phyloP scores from a whole-genome alignment of 169 alveolate genomes.

The Plasmodium vivax region DNA sequence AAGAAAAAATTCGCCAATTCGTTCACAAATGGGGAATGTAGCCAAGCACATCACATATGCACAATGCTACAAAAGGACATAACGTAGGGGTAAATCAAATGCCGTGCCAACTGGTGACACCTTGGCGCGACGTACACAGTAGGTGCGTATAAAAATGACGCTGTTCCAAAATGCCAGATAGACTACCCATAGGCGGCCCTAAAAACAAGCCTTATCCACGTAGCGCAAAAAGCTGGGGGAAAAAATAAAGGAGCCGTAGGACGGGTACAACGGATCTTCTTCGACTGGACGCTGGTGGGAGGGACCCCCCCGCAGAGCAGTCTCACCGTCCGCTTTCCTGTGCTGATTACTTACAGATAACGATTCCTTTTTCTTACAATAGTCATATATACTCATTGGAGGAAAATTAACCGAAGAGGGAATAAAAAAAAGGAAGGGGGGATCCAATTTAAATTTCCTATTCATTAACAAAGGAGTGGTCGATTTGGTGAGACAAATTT shows the following conservation, averaged over 20 bases:
- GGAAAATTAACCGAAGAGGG: slow-evolving; percentile 86
- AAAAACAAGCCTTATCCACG: slow-evolving; percentile 69
- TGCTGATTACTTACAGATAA: background rate
- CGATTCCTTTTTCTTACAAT: slow-evolving; percentile 12
- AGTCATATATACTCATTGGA: slow-evolving; percentile 63
- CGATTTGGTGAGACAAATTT: slow-evolving; percentile 84
- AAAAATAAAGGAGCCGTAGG: slow-evolving; percentile 68
- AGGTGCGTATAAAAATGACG: background rate
- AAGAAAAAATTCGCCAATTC: background rate
- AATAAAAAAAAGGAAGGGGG: slow-evolving; percentile 85
- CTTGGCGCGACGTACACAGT: background rate
- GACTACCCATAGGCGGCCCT: background rate
- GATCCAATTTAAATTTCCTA: slow-evolving; percentile 87
- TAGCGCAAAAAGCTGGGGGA: slow-evolving; percentile 32
- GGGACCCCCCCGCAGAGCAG: background rate
- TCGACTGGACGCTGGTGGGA: background rate
- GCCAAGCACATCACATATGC: background rate
- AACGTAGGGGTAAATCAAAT: background rate
- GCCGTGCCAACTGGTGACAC: background rate
- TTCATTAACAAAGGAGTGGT: slow-evolving; percentile 86
- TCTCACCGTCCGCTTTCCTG: background rate
- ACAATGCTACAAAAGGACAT: background rate
- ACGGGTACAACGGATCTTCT: slow-evolving; percentile 51
- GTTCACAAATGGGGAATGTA: background rate
- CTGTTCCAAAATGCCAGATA: background rate